Evolutionary conservation across 1,284 basidiomycete species (phyloP), one percentile per base, ranked within the genome.

Genomic region (Hypsizygus ulmarius): DNA sequence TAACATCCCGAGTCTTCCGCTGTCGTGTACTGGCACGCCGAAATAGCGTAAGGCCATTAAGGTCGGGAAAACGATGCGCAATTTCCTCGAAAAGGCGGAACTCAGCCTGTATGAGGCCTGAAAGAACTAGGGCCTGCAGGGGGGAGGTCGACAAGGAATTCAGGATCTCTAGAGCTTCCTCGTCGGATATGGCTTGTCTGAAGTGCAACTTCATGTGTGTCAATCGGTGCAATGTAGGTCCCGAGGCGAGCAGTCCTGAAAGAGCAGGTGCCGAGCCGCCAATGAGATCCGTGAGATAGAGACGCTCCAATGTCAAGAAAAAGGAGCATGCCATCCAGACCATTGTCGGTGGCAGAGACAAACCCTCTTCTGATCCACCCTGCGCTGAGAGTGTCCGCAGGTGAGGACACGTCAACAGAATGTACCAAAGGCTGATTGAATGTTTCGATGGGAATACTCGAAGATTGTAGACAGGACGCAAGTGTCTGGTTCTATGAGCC

Each of bases 21-120:
- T 48, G 50, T 8, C 50, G 19, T 12, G 32, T 41, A 11, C 46
- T 47, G 14, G 36, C 38, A 5, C 50, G 50, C 6, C 50, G 50
- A 18, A 44, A 15, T 1, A 52, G 28, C 3, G 50, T 52, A 2
- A 51, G 38, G 11, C n/a, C 50, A 11, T 32, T 33, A 12, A 52
- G 39, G 11, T 21, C 18, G 1, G 45, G 37, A 19, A 45, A 45
- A 12, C 30, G 11, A 12, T 39, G 36, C 7, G 42, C 15, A n/a
- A 52, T 48, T 10, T 40, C 16, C 12, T 53, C 45, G n/a, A 46
- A 45, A 15, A 48, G 36, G 43, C 25, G 25, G 15, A 49, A 28
- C 16, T 47, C 39, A 43, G 43, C 50, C 25, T 53, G 32, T 19
- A 36, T 41, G 29, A 49, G 42, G 5, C 54, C 46, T 27, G 48